A percentile compares a stretch with the other conserved stretches of the same genome.
These are phyloP conservation scores for Anthracocystis walkeri DNA, from an alignment of 1,284 basidiomycete genomes.

Conservation along the genomic window DNA sequence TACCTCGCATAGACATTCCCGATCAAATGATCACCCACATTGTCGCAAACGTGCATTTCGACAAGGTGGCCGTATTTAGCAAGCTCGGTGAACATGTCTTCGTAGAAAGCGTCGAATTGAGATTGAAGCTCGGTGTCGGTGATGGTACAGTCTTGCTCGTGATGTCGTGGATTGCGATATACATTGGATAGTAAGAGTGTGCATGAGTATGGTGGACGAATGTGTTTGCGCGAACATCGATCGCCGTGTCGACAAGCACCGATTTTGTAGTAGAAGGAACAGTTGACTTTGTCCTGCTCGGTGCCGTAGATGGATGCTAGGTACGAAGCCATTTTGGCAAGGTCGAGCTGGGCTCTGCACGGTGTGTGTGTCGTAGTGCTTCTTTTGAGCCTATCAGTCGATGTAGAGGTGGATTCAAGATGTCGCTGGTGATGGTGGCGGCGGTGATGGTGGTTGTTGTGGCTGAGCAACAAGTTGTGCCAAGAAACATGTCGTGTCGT, in stretches of 20 bases:
- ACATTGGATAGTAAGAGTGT: slow-evolving; percentile 98
- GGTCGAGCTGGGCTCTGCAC: neutral
- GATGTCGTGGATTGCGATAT: slow-evolving; percentile 94
- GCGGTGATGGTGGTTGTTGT: slow-evolving; percentile 6
- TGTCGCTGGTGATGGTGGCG: neutral
- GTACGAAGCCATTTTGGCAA: slow-evolving; percentile 45
- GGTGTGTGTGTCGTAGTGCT: neutral
- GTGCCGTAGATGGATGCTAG: slow-evolving; percentile 66
- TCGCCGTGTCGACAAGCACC: slow-evolving; percentile 96
- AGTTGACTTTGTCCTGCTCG: slow-evolving; percentile 92
- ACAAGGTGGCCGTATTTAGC: slow-evolving; percentile 93
- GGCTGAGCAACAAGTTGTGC: slow-evolving; percentile 15
- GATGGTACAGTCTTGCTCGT: slow-evolving; percentile 83
- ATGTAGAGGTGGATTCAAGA: neutral
- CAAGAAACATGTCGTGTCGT: slow-evolving; percentile 21
- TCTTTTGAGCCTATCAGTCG: neutral
- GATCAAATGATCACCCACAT: slow-evolving; percentile 97
- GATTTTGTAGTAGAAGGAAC: slow-evolving; percentile 97
- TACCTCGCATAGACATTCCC: slow-evolving; percentile 99
- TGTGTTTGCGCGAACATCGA: slow-evolving; percentile 95
- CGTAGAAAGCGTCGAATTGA: slow-evolving; percentile 96
- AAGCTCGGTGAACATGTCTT: slow-evolving; percentile 81
- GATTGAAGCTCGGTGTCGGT: slow-evolving; percentile 85
- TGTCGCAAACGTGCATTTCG: slow-evolving; percentile 97
- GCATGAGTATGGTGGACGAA: slow-evolving; percentile 95